phyloP scores from a whole-genome alignment of 2,329 filamentous ascomycete species.

The Zalaria obscura region DNA sequence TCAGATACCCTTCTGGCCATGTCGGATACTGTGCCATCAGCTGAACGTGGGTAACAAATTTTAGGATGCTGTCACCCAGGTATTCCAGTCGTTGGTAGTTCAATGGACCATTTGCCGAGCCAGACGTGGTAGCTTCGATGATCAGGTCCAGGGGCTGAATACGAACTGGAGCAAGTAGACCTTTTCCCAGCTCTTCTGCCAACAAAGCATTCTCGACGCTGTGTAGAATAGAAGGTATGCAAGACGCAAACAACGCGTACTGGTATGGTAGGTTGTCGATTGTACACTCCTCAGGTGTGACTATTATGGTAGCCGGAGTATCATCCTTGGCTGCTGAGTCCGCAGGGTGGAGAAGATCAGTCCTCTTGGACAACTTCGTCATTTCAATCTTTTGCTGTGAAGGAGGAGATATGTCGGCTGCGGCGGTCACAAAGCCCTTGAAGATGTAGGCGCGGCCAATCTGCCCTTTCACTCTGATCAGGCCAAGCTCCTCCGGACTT shows the following conservation, averaged over 20 bases:
- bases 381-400: slow-evolving; percentile 1
- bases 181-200: slow-evolving; percentile 44
- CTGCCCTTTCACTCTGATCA: slow-evolving; percentile 8
- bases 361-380: slow-evolving; percentile 36
- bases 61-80: slow-evolving; percentile 71
- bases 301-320: slow-evolving; percentile 14
- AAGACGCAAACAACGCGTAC: slow-evolving; percentile 37
- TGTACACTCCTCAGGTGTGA: slow-evolving; percentile 35
- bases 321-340: slow-evolving; percentile 4
- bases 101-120: slow-evolving; percentile 41
- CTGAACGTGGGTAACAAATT: slow-evolving; percentile 55
- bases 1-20: slow-evolving; percentile 68
- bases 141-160: slow-evolving; percentile 44
- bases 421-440: slow-evolving; percentile 1
- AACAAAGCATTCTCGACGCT: slow-evolving; percentile 52
- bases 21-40: slow-evolving; percentile 44
- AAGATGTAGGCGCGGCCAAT: slow-evolving; percentile 9
- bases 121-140: slow-evolving; percentile 55
- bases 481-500: slow-evolving; percentile 3
- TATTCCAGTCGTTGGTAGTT: slow-evolving; percentile 83
- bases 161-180: slow-evolving; percentile 36
- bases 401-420: neutral
- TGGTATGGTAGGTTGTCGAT: slow-evolving; percentile 30
- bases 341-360: slow-evolving; percentile 43
- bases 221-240: slow-evolving; percentile 61